Base-by-base conservation (phyloP, 1,284 basidiomycete species). In the Pseudozyma thailandica region DNA sequence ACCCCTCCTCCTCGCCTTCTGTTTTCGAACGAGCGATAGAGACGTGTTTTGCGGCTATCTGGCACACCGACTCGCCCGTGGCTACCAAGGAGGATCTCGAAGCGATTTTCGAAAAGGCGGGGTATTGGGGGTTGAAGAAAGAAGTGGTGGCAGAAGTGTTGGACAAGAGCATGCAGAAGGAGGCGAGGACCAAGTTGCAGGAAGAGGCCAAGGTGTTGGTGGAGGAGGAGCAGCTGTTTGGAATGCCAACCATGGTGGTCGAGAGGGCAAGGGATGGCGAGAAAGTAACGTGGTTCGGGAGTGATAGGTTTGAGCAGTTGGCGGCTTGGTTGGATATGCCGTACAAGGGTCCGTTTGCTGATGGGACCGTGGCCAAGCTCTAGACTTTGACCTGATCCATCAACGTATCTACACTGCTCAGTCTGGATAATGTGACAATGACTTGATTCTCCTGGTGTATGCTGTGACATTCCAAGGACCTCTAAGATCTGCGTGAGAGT, bases 231-330 rank as follows among this genome's bases (percentile, higher is more conserved):
- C 60, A 58, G 6, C n/a, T 62, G 39, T 79, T 79, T 47, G 77
- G 77, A 1, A 60, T 65, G 62, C 77, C 77, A 20, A 78, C 66
- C 48, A 49, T 79, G 16, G 60, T 63, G 9, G 53, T 72, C 25
- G 62, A 59, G 27, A 41, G 68, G 18, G 39, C 37, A 0, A 47
- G 6, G 4, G 75, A 69, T 37, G 69, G 69, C 13, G 53, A 65
- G 5, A 60, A 31, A 25, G 47, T 38, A 6, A 20, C 37, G 28
- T 77, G 56, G 56, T 78, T 78, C 26, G 76, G 76, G 6, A 70
- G 64, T 20, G 76, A 78, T 39, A 31, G 76, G 9, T 72, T 74
- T 43, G 76, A 78, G 50, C 76, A 75, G 50, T 48, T 78, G 30
- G 76, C 74, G 6, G 69, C 74, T 12, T 75, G 54, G 49, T 41